Evolutionary conservation across 305 asterid species (phyloP), one percentile per base, ranked within the genome.

Genomic region (Caryopteris hybrid): DNA sequence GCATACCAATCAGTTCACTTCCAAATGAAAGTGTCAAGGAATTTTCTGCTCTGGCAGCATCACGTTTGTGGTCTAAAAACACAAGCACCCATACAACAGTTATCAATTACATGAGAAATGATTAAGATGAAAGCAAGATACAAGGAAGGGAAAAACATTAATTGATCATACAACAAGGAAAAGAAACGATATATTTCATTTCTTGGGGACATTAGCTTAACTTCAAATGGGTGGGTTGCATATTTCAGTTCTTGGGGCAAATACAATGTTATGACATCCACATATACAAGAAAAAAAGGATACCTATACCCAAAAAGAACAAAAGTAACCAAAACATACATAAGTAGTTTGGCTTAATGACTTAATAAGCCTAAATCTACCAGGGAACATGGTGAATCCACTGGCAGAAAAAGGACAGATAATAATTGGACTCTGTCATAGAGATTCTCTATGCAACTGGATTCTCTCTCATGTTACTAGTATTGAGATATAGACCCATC

Each of bases 1-100:
- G 97, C 97, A 92, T 90, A 36, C 98, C 98, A 83, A 92, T 86
- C 85, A 90, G 77, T 83, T 92, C 98, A 74, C 96, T 86, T 78
- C 98, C 97, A 78, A 92, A 92, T 48, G 96, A 82, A 76, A 86
- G 95, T 3, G 90, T 84, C 75, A 90, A 56, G 27, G 95, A 88
- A 80, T 85, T 85, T 74, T 92, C 98, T 11, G 98, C 98, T 70
- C 98, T 86, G 11, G 96, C 91, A 50, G 95, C 97, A 84, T 92
- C 98, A 76, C 96, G 96, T 64, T 76, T 90, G 85, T 92, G 96
- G 70, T 88, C 98, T 92, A 83, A 64, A 75, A 76, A 61, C 61
- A 64, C 75, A 74, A 74, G 55, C 25, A 73, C 20, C 56, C 72
- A 63, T 21, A 22, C 73, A 61, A 45, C 21, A 42, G 61, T 69